Conservation (phyloP, 2,329 filamentous ascomycete species). For the Stagonosporopsis tanaceti region DNA sequence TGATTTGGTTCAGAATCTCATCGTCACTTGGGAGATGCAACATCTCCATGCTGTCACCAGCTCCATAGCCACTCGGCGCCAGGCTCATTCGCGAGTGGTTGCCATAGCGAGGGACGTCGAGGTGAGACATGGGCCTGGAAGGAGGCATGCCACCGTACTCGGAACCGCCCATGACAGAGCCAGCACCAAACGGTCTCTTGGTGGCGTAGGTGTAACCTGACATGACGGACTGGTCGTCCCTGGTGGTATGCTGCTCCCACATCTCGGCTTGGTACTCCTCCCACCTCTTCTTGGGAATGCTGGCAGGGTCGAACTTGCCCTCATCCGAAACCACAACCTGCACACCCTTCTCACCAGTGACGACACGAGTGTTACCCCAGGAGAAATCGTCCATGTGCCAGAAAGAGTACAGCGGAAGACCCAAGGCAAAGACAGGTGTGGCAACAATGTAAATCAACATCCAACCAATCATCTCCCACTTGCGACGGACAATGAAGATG, state of each 20-base stretch:
- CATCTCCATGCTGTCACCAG: conserved; percentile 69
- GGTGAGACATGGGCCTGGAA: conserved; percentile 65
- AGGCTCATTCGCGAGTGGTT: conserved; percentile 59
- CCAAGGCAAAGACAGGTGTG: conserved; percentile 90
- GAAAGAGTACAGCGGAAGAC: conserved; percentile 90
- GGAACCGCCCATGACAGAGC: conserved; percentile 55
- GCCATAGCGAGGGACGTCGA: conserved; percentile 63
- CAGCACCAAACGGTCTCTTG: conserved; percentile 67
- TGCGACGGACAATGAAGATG: conserved; percentile 94
- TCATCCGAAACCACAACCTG: conserved; percentile 95
- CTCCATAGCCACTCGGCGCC: conserved; percentile 64
- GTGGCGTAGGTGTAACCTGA: conserved; percentile 96
- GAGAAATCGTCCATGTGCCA: conserved; percentile 99
- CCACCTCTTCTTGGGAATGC: conserved; percentile 98
- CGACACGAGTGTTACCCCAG: conserved; percentile 98
- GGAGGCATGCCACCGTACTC: conserved; percentile 69
- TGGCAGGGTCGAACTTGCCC: conserved; percentile 93
- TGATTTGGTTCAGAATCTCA: conserved; percentile 88
- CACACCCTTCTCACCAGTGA: conserved; percentile 90
- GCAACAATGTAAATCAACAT: conserved; percentile 96
- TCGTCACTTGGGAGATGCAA: conserved; percentile 86
- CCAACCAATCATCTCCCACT: conserved; percentile 99
- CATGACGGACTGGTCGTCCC: conserved; percentile 82
- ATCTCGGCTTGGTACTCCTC: conserved; percentile 98
- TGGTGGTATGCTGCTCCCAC: conserved; percentile 92